phyloP scores from a whole-genome alignment of 495 filamentous ascomycete species.

The Lepraria neglecta region DNA sequence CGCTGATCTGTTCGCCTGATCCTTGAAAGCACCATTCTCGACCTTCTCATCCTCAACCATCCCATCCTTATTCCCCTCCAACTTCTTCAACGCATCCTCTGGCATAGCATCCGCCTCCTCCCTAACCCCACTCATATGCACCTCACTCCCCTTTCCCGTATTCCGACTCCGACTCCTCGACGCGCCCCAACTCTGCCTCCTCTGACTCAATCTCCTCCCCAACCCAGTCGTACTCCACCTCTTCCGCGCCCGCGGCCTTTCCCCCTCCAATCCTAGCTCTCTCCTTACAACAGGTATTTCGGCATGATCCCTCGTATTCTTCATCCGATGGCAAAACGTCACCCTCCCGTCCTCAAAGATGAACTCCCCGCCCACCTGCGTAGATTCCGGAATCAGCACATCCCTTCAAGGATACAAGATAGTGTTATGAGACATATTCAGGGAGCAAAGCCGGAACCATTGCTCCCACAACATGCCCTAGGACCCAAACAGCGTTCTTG shows the following conservation, averaged over 20 bases:
- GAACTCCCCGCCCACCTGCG: constrained; percentile 84
- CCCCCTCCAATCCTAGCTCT: constrained; percentile 49
- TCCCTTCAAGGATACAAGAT: too few species aligned
- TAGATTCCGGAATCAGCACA: too few species aligned
- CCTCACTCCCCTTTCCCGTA: constrained; percentile 2
- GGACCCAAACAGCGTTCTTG: too few species aligned
- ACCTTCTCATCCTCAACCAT: neutral
- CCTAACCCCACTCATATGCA: neutral
- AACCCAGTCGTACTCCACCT: constrained; percentile 7
- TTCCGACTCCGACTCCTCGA: constrained; percentile 18
- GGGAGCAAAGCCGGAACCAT: too few species aligned
- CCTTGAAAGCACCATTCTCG: neutral
- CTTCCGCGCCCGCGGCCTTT: neutral
- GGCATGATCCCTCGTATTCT: constrained; percentile 68
- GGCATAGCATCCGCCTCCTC: neutral
- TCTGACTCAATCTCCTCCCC: constrained; percentile 2
- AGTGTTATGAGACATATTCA: too few species aligned
- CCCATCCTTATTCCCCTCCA: neutral
- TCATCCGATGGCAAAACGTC: constrained; percentile 82
- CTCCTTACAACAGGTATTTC: constrained; percentile 59
- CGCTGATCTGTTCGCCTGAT: too few species aligned
- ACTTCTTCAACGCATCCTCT: constrained; percentile 9
- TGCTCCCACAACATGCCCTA: too few species aligned
- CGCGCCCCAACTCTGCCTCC: constrained; percentile 22
- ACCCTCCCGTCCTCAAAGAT: constrained; percentile 57